Percentiles rank a stretch among this genome's conserved stretches.
phyloP scores from a whole-genome alignment of 2,329 filamentous ascomycete species.

The Diaporthe destruens region DNA sequence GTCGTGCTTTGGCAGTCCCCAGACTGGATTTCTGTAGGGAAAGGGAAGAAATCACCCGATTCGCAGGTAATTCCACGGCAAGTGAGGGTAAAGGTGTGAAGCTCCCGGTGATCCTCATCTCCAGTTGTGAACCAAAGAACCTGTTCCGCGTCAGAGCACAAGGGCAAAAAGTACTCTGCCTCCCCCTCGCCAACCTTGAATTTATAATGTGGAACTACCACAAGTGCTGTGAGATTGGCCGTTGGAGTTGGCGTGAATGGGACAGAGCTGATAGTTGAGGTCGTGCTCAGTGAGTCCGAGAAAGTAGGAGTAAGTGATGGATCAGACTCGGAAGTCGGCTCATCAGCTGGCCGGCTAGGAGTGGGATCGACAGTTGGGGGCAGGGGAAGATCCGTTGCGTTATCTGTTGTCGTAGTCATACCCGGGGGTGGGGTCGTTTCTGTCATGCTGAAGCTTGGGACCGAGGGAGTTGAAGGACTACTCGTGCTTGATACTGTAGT shows the following conservation, averaged over 20 bases:
- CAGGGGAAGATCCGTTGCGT: neutral
- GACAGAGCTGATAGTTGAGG: neutral
- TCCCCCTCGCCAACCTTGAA: constrained; percentile 12
- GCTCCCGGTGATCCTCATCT: neutral
- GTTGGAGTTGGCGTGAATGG: constrained; percentile 14
- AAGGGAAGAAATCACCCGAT: neutral
- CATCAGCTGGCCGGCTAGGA: constrained; percentile 5
- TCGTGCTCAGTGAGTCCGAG: neutral
- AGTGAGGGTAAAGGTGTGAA: constrained; percentile 6
- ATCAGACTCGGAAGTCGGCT: neutral
- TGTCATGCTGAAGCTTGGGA: too few species aligned
- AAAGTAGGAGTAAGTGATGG: neutral
- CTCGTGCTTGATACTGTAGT: neutral
- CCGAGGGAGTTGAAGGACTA: too few species aligned
- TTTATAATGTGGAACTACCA: constrained; percentile 18
- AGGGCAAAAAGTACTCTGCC: constrained; percentile 17
- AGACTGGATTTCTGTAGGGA: neutral
- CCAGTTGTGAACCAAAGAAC: constrained; percentile 30
- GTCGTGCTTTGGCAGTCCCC: neutral
- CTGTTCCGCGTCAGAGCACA: constrained; percentile 21
- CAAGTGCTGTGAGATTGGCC: neutral
- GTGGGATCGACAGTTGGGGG: constrained; percentile 4
- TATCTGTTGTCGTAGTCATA: neutral
- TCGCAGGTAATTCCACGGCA: constrained; percentile 1
- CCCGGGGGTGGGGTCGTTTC: neutral